Conservation (phyloP, 2,329 filamentous ascomycete species). For the Anisogramma anomala region DNA sequence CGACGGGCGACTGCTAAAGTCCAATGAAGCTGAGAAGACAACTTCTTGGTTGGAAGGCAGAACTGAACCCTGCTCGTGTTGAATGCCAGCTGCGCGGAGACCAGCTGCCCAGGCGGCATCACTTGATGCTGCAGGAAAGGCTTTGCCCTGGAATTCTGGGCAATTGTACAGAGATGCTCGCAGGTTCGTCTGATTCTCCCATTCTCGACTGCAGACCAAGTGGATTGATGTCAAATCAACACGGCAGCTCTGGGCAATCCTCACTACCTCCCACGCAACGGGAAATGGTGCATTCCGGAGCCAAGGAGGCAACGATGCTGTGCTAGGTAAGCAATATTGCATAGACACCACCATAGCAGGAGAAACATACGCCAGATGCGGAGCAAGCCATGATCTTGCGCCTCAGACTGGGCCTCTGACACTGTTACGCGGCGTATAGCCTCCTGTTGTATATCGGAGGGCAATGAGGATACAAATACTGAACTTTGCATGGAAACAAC, state of each 20-base stretch:
- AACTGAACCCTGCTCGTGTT: conserved; percentile 24
- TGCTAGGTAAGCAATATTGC: background rate
- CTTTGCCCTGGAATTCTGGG: conserved; percentile 30
- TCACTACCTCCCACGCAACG: conserved; percentile 41
- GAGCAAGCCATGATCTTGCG: background rate
- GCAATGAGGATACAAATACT: background rate
- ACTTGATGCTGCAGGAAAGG: conserved; percentile 35
- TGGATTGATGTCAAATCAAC: conserved; percentile 27
- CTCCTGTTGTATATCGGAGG: background rate
- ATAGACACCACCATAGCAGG: background rate
- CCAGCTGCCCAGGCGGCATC: conserved; percentile 35
- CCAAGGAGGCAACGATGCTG: conserved; percentile 28
- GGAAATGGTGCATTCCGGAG: conserved; percentile 35
- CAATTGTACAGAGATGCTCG: conserved; percentile 30
- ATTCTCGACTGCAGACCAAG: conserved; percentile 28
- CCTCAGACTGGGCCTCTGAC: background rate
- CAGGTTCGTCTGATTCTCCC: conserved; percentile 33
- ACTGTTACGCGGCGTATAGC: background rate
- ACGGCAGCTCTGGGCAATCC: conserved; percentile 34
- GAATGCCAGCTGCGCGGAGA: conserved; percentile 33
- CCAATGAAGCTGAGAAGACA: conserved; percentile 32
- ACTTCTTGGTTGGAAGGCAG: conserved; percentile 22
- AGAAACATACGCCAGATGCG: background rate
- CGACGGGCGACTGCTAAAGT: conserved; percentile 22
- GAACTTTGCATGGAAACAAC: background rate